phyloP scores from a whole-genome alignment of 1,139 yeast species.

The Spathaspora jeffriesii region DNA sequence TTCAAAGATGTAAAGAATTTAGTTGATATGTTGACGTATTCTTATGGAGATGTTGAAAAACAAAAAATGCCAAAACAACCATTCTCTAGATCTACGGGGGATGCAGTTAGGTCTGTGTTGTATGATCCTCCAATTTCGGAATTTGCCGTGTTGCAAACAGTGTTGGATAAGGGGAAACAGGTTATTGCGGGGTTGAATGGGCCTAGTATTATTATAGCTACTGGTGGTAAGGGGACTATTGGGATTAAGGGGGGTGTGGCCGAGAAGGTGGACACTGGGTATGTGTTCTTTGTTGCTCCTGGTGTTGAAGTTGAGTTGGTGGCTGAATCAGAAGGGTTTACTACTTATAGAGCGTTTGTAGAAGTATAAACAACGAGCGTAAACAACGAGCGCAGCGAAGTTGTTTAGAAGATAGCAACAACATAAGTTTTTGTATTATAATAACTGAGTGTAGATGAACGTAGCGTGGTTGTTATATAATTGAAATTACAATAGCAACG shows the following conservation, averaged over 20 bases:
- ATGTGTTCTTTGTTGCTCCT: slow-evolving; percentile 85
- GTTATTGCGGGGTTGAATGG: slow-evolving; percentile 66
- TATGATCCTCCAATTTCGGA: slow-evolving; percentile 98
- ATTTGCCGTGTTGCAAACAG: slow-evolving; percentile 85
- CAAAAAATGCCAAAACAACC: slow-evolving; percentile 81
- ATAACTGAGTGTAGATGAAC: too few relatives aligned
- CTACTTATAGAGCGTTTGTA: slow-evolving; percentile 85
- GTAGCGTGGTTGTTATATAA: too few relatives aligned
- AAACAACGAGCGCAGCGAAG: too few relatives aligned
- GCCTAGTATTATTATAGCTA: slow-evolving; percentile 84
- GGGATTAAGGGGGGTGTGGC: slow-evolving; percentile 33
- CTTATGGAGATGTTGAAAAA: slow-evolving; percentile 85
- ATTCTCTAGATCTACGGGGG: slow-evolving; percentile 69
- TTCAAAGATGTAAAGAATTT: slow-evolving; percentile 92
- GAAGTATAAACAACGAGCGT: slow-evolving; percentile 44
- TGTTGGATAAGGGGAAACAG: slow-evolving; percentile 47
- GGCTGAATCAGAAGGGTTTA: slow-evolving; percentile 53
- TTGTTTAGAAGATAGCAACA: too few relatives aligned
- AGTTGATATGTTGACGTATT: slow-evolving; percentile 88
- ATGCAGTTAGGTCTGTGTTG: slow-evolving; percentile 58
- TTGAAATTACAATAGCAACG: too few relatives aligned
- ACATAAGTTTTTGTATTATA: too few relatives aligned
- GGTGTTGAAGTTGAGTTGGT: slow-evolving; percentile 61
- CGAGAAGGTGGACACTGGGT: slow-evolving; percentile 55
- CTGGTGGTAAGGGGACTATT: slow-evolving; percentile 74